A percentile compares a stretch with the other conserved stretches of the same genome.
phyloP scores from a whole-genome alignment of 2,329 filamentous ascomycete species.

The Colletotrichum cordylinicola region DNA sequence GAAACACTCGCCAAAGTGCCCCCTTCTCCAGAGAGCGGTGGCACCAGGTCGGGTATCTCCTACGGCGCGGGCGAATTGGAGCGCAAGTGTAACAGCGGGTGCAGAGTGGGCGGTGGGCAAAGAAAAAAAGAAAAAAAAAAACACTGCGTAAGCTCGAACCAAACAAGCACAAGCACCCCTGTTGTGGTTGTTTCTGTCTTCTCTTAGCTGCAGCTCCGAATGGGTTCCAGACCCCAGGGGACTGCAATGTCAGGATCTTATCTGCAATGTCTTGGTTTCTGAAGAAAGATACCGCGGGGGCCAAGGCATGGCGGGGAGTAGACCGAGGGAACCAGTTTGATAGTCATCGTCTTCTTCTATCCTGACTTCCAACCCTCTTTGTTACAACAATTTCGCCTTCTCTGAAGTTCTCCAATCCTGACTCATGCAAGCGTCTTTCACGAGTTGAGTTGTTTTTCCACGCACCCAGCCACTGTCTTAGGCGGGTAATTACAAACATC shows the following conservation, averaged over 20 bases:
- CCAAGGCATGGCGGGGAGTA: not conserved
- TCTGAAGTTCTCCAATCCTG: not conserved
- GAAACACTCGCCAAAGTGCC: not conserved
- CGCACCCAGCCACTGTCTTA: not conserved
- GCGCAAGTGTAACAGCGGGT: not conserved
- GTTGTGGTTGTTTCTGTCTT: not conserved
- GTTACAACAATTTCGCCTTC: not conserved
- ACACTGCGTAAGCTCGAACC: not conserved
- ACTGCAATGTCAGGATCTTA: not conserved
- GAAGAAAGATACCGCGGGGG: not conserved
- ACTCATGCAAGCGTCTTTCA: not conserved
- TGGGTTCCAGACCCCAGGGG: not conserved
- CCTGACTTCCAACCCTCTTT: not conserved
- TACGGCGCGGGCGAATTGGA: not conserved
- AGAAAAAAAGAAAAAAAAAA: not conserved
- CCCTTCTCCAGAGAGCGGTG: not conserved
- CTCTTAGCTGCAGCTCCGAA: slow-evolving; percentile 3
- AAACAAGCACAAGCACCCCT: not conserved
- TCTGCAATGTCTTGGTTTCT: not conserved
- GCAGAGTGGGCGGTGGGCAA: not conserved
- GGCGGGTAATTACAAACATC: not conserved
- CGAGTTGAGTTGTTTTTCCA: not conserved
- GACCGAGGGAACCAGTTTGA: not conserved
- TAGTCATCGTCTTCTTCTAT: not conserved
- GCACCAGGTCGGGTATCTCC: slow-evolving; percentile 12